Base-by-base conservation (phyloP, 352 stramenopile species). In the Globisporangium nagaii region DNA sequence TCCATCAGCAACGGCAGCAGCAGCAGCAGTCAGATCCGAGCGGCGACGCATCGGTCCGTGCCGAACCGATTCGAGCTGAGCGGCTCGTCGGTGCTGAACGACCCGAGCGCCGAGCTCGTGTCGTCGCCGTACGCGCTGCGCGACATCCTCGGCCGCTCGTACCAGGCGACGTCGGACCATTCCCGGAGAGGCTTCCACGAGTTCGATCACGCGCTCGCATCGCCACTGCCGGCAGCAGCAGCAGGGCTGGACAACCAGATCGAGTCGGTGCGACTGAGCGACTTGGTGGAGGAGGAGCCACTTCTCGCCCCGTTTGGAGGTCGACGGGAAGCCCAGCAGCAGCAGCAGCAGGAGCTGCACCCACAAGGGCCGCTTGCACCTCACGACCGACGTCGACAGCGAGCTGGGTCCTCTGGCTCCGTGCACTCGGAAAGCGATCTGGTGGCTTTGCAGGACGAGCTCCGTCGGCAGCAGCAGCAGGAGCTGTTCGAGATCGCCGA, bases 71-170 rank as follows among this genome's bases (percentile, higher is more conserved):
- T 81, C 54, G 68, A 70, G 42, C 56, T 67, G 40, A 65, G 39
- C 28, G 41, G 63, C 19, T 59, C 44, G 27, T 58, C 34, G 19
- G 44, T 56, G 9, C 61, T 81, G 41, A 66, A 63, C 52, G 73
- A 84, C 19, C 73, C 73, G 27, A 84, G 71, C 37, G 68, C 71
- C 8, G 73, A 81, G 44, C 53, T 84, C 46, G 53, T 45, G 41
- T 62, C 68, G 19, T 57, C 70, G 22, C 58, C 58, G 32, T 65
- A 53, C 31, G 43, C 34, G 13, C 12, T 36, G 20, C 52, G 35
- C 28, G 42, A 52, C 27, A 20, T 58, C 19, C 42, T 58, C n/a
- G 52, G 52, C 7, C 56, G 39, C 3, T 28, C 54, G 22, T 30
- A 60, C 17, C 13, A 13, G 8, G 19, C 20, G 22, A 15, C n/a